Evolutionary conservation across 1,284 basidiomycete species (phyloP), one percentile per base, ranked within the genome.

Genomic region (Ustilago crameri): DNA sequence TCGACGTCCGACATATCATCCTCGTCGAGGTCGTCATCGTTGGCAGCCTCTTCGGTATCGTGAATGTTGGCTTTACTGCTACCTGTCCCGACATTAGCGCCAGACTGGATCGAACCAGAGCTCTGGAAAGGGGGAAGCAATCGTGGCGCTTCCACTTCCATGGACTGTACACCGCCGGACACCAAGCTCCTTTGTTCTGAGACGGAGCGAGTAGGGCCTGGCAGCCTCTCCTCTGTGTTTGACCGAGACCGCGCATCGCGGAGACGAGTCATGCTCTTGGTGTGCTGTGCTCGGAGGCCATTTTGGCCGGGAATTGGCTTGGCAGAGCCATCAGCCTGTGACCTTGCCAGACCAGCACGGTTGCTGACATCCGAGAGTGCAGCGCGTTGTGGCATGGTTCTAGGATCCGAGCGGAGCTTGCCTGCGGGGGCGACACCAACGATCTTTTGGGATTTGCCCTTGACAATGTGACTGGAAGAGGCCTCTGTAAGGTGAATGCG

Each of bases 301-400:
- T 67, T 45, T 17, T 67, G 64, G 48, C 64, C 65, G 3, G 58
- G 64, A 2, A 46, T 53, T 37, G 56, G 43, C 43, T 61, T 68
- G 51, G 35, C 40, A 7, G 51, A 37, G 43, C 65, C 65, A 42
- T 68, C 59, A 15, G 46, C 37, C 14, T 37, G 38, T 15, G 17
- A 44, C 30, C 61, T 42, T 3, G 34, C 49, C 5, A 18, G 45
- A 38, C 52, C 61, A 23, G 56, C 53, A 35, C 70, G 60, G 34
- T 73, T 73, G 57, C 62, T 73, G 52, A 73, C 65, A 55, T 73
- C 70, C 1, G 65, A 59, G 18, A 73, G 65, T 22, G 70, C 70
- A 17, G 56, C 56, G 9, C 70, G 60, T 46, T 56, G 64, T 14
- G 57, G 57, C 53, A 67, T 56, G 49, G 50, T 27, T 47, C 41